Evolutionary conservation across 495 filamentous ascomycete genomes (phyloP).

Genomic region (Annulohypoxylon maeteangense): DNA sequence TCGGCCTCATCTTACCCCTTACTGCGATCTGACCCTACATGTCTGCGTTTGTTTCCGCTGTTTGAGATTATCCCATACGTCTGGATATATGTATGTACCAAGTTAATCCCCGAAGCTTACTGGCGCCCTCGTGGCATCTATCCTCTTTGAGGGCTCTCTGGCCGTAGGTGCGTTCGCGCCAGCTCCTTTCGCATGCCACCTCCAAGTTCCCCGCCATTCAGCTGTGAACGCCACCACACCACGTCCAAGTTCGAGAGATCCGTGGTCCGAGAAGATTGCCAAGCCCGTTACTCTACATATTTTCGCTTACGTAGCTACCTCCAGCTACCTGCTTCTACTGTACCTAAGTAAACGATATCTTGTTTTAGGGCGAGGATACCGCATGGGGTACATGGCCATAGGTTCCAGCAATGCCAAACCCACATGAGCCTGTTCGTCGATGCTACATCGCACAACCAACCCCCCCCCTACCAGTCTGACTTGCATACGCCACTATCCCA

Average conservation of each 20-base stretch:
- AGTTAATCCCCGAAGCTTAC: background rate
- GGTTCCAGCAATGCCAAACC: background rate
- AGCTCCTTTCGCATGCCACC: conserved; percentile 16
- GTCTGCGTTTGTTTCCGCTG: background rate
- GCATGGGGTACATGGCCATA: conserved; percentile 9
- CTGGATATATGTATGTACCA: background rate
- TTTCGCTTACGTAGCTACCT: conserved; percentile 5
- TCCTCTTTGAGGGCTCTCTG: conserved; percentile 15
- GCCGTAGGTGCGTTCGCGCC: conserved; percentile 14
- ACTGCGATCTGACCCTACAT: background rate
- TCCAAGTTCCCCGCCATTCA: conserved; percentile 22
- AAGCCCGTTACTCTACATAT: background rate
- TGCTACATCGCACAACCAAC: background rate
- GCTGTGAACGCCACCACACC: conserved; percentile 1
- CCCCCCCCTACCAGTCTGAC: background rate
- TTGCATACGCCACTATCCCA: background rate
- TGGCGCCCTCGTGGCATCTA: conserved; percentile 20
- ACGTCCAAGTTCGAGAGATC: conserved; percentile 11
- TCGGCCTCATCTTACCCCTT: background rate
- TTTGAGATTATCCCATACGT: background rate
- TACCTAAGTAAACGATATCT: background rate
- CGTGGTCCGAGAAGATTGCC: conserved; percentile 4
- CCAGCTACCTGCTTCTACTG: background rate
- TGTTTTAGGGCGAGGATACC: conserved; percentile 5
- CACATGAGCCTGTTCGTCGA: conserved; percentile 1